phyloP scores from a whole-genome alignment of 805 yeast species.

The Hanseniaspora guilliermondii region DNA sequence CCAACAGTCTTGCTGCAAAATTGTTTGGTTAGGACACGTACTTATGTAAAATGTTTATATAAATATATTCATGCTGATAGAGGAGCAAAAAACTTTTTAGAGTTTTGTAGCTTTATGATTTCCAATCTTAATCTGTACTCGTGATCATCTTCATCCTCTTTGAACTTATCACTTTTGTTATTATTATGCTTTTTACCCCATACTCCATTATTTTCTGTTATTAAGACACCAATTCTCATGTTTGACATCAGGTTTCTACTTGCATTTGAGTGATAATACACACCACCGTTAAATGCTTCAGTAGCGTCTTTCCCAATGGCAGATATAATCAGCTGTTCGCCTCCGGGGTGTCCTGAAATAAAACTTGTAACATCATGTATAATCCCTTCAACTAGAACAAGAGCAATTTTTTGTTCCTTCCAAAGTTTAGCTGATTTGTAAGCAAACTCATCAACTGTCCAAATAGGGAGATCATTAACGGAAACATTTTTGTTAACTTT shows the following conservation, averaged over 20 bases:
- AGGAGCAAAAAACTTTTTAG: constrained; percentile 23
- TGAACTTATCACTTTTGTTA: constrained; percentile 8
- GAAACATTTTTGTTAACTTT: constrained; percentile 73
- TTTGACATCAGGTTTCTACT: constrained; percentile 84
- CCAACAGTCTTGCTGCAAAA: constrained; percentile 5
- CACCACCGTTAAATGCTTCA: constrained; percentile 89
- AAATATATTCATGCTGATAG: constrained; percentile 19
- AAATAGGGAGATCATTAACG: constrained; percentile 67
- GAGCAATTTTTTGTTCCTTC: constrained; percentile 36
- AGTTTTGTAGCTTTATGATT: constrained; percentile 16
- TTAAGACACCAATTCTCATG: constrained; percentile 80
- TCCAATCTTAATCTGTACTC: constrained; percentile 17
- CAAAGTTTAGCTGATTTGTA: constrained; percentile 30
- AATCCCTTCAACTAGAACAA: constrained; percentile 77
- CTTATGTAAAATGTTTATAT: neutral
- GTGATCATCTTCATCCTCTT: constrained; percentile 12
- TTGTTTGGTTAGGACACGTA: neutral
- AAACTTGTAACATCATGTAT: constrained; percentile 90
- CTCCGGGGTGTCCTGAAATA: constrained; percentile 90
- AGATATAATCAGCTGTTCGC: constrained; percentile 59
- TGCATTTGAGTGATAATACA: constrained; percentile 83
- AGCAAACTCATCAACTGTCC: constrained; percentile 43
- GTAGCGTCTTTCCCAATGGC: constrained; percentile 92
- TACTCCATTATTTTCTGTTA: constrained; percentile 39
- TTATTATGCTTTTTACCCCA: constrained; percentile 18